Base-by-base conservation (phyloP, 1,139 yeast species). In the Lodderomyces theae region DNA sequence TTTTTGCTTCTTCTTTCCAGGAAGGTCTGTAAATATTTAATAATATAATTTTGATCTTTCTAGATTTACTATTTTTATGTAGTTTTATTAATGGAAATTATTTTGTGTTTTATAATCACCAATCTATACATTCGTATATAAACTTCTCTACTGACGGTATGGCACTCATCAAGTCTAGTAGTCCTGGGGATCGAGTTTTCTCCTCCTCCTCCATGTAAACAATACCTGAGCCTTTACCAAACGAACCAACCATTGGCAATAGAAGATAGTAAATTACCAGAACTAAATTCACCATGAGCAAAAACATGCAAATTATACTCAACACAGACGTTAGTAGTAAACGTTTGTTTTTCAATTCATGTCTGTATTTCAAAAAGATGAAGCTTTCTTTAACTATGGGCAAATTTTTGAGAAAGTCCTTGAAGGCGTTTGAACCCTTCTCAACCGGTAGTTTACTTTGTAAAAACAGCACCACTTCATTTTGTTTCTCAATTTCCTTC, bases 381-480 rank as follows among this genome's bases (percentile, higher is more conserved):
- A 56, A 57, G 44, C 63, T 61, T 40, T 67, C 70, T 40, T 62
- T 65, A 12, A 66, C 42, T 29, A 66, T 54, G 2, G 74, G 74
- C 13, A 67, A 43, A 31, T 54, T 58, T 11, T 3, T 8, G n/a
- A 28, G 24, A 11, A 31, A 19, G 9, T 31, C 11, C 16, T 31
- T 31, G 24, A 18, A 11, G 4, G 16, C 9, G 23, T 11, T 19
- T 6, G 24, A 31, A 11, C n/a, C 12, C 3, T 31, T 9, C 5
- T 19, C 34, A 31, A 31, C 11, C 4, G 31, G 31, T 28, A 28
- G 18, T 19, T 26, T 15, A 3, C 8, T 17, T 35, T 19, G 28
- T 10, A 26, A 18, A 21, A n/a, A 10, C 29, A 18, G 25, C 10
- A 35, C 18, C 33, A 28, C 8, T 13, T 28, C 18, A 19, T 26